phyloP scores from a whole-genome alignment of 2,329 filamentous ascomycete species.

The Colletotrichum phormii region DNA sequence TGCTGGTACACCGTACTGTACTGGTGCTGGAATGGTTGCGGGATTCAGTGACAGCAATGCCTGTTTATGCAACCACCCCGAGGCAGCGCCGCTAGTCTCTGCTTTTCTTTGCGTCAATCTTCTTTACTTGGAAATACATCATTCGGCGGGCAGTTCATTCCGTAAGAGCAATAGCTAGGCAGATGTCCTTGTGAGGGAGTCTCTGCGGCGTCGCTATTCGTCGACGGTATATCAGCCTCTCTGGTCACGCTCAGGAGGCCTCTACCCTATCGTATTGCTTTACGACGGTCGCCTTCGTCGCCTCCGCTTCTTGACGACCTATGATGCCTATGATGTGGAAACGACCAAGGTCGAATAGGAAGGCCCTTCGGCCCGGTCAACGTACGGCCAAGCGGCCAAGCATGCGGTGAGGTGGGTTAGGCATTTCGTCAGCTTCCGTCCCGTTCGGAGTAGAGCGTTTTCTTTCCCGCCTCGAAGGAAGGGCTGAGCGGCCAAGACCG shows the following conservation, averaged over 20 bases:
- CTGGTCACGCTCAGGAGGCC: constrained; percentile 10
- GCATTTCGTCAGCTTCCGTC: neutral
- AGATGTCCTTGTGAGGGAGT: neutral
- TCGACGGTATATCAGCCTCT: neutral
- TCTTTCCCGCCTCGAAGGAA: neutral
- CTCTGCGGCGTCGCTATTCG: constrained; percentile 5
- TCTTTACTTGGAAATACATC: constrained; percentile 7
- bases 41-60: constrained; percentile 8
- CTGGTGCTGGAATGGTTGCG: constrained; percentile 10
- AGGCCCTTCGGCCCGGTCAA: constrained; percentile 25
- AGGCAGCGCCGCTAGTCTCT: constrained; percentile 17
- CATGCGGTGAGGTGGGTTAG: neutral
- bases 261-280: constrained; percentile 23
- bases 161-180: neutral
- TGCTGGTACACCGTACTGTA: neutral
- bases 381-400: constrained; percentile 14
- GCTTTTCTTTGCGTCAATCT: constrained; percentile 3
- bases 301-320: constrained; percentile 6
- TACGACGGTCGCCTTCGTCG: constrained; percentile 2
- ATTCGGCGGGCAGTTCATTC: neutral
- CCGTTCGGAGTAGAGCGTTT: neutral
- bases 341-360: constrained; percentile 3
- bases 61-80: constrained; percentile 24
- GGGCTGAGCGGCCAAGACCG: constrained; percentile 19
- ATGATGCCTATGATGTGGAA: neutral